Evolutionary conservation across 2,329 filamentous ascomycete genomes (phyloP).

Genomic region (Zasmidium angulare): DNA sequence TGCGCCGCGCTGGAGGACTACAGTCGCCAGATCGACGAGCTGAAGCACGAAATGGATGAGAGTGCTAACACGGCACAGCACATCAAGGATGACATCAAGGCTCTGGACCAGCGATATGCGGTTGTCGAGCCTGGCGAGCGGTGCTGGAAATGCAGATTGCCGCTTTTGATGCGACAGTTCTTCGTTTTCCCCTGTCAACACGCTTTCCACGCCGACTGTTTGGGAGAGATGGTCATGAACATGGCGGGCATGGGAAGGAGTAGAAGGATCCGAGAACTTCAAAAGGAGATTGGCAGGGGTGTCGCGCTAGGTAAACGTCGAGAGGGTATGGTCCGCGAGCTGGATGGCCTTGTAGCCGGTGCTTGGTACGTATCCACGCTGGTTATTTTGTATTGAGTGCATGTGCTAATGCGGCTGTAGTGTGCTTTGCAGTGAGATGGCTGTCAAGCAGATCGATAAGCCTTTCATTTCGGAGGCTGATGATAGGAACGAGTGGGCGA

Average conservation of each 20-base stretch:
- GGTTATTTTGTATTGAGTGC: neutral
- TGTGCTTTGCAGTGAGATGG: constrained; percentile 91
- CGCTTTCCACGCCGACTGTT: constrained; percentile 92
- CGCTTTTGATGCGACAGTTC: constrained; percentile 85
- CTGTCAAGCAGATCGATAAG: constrained; percentile 90
- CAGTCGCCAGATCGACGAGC: constrained; percentile 79
- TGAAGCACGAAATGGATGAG: constrained; percentile 96
- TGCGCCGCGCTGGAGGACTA: constrained; percentile 93
- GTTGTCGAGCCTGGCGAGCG: constrained; percentile 96
- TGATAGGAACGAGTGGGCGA: constrained; percentile 75
- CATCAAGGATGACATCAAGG: constrained; percentile 85
- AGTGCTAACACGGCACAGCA: constrained; percentile 83
- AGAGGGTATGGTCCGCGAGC: constrained; percentile 80
- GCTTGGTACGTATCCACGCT: constrained; percentile 55
- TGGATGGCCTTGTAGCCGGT: constrained; percentile 88
- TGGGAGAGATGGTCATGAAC: constrained; percentile 82
- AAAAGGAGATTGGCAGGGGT: constrained; percentile 77
- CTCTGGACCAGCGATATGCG: constrained; percentile 84
- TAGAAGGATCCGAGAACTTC: constrained; percentile 79
- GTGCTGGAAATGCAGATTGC: constrained; percentile 84
- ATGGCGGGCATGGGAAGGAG: constrained; percentile 74
- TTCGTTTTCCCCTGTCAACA: constrained; percentile 99
- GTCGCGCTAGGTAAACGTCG: constrained; percentile 66
- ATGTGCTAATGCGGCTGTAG: constrained; percentile 45
- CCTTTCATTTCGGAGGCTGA: constrained; percentile 79